Base-by-base conservation (phyloP, 495 filamentous ascomycete genomes). In the Parathielavia appendiculata region DNA sequence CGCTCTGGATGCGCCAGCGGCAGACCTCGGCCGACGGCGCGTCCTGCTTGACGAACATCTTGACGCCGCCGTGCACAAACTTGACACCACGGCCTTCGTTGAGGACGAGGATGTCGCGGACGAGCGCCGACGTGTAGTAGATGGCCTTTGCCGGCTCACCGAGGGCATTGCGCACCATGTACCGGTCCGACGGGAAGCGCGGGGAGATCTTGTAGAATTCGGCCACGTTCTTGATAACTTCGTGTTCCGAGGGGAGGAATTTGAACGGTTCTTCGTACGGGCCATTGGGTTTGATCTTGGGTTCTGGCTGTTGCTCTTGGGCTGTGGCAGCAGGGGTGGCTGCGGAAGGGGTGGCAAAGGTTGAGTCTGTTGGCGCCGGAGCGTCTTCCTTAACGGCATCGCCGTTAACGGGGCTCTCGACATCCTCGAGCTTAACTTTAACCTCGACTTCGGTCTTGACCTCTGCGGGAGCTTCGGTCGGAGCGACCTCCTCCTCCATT, bases 31-130 rank as follows among this genome's bases (percentile, higher is more conserved):
- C 83, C 26, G 83, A 86, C 63, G 96, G 92, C 0, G 88, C 88
- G 64, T 97, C 92, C 67, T 98, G 93, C 75, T 92, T 93, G 72
- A 97, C 90, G 71, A 96, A 97, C 85, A 97, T 96, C 75, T 95
- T 95, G 30, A 98, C 90, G 59, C 93, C 93, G 57, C 88, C 91
- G 72, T 98, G 93, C 40, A 97, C 86, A 68, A 98, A 97, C 72
- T 91, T 95, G 72, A 97, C 85, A 26, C 91, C 90, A 14, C 85
- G 85, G 23, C 88, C 88, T 70, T 96, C 90, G 69, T 97, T 98
- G 53, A 81, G 72, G 9, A 73, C 75, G 3, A 98, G 80, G 53
- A 98, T 95, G 60, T 89, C 85, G 14, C 88, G 85, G 1, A 89
- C 87, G 12, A 97, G 79, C n/a, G 82, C 78, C 54, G 85, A 90